Conservation (phyloP, 345 rosid genomes). For the Salix arbutifolia region DNA sequence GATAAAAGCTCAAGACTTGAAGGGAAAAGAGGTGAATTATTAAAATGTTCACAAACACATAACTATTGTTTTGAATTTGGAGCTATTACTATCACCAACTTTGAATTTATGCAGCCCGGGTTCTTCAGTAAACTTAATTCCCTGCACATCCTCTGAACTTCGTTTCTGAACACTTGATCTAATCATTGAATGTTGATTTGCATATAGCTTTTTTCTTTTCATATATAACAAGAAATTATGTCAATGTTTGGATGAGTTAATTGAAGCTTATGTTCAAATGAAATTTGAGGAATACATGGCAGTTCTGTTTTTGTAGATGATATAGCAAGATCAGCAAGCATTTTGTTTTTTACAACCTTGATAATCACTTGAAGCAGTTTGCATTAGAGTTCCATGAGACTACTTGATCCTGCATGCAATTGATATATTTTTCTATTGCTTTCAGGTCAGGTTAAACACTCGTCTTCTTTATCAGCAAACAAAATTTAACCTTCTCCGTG, state of each 20-base stretch:
- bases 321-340: not conserved
- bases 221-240: not conserved
- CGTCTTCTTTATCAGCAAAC: slow-evolving; percentile 99
- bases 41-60: not conserved
- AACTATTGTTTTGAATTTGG: not conserved
- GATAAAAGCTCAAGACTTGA: slow-evolving; percentile 95
- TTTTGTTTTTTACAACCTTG: not conserved
- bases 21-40: slow-evolving; percentile 90
- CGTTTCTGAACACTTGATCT: not conserved
- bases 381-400: not conserved
- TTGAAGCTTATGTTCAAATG: not conserved
- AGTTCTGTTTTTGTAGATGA: not conserved
- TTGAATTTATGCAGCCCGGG: not conserved
- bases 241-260: not conserved
- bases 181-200: too few relatives aligned
- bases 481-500: slow-evolving; percentile 93
- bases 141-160: not conserved
- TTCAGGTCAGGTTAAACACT: slow-evolving; percentile 95
- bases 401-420: not conserved
- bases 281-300: not conserved
- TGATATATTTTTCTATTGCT: slow-evolving; percentile 20
- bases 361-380: not conserved
- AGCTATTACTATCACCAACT: not conserved
- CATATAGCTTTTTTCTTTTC: not conserved
- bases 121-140: not conserved